Evolutionary conservation across 345 rosid genomes (phyloP), one percentile per base, ranked within the genome.

Genomic region (Brassica carinata): DNA sequence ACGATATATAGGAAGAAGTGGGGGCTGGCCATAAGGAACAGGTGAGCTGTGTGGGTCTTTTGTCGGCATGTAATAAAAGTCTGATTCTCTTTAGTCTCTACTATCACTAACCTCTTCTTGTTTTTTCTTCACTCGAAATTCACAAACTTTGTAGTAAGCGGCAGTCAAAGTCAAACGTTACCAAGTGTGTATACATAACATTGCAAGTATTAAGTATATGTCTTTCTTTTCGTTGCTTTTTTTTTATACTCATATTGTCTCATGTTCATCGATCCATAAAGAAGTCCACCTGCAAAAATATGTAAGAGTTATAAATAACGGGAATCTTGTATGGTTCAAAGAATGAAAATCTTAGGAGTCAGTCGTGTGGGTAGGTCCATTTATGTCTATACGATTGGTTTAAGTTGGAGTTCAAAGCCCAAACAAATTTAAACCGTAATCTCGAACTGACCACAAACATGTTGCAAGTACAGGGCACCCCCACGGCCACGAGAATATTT

Each of bases 21-120:
- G 83, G 78, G 58, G 61, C 69, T 67, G 66, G 71, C 29, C 74
- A 79, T 64, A 59, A 62, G 71, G 33, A 64, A 64, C 79, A 68
- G 59, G 79, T 80, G 66, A 80, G 79, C 74, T 68, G 75, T 62
- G 83, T 68, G 79, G 79, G 59, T 34, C 36, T 74, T 80, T 62
- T 80, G 83, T 74, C 71, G 2, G 68, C 59, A 51, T 26, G 59
- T 62, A 29, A 11, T 74, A n/a, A 68, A 74, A 48, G 43, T 18
- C 59, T 23, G 19, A 59, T 62, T 67, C 70, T 74, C 69, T 68
- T 17, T 69, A 57, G 66, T 64, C 59, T 78, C 72, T 55, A 40
- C 8, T 51, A 57, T 53, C 71, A 48, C 48, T 45, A 45, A 73
- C 29, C 5, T 73, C 40, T 73, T 43, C 6, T n/a, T 5, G 0